Evolutionary conservation across 257 asterid genomes (phyloP), one percentile per base, ranked within the genome.

Genomic region (Nicotiana benthamiana): DNA sequence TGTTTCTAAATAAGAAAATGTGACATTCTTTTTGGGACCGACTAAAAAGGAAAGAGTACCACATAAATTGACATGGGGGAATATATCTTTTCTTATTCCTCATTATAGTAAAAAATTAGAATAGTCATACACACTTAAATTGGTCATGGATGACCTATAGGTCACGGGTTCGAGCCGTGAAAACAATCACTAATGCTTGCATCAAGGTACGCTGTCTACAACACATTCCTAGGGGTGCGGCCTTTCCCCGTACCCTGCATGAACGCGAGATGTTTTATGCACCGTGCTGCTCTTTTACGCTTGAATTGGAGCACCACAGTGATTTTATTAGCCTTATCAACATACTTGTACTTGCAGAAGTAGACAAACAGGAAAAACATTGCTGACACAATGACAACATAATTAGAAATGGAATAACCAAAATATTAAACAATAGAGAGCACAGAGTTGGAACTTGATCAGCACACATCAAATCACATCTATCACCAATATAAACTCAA

Each of bases 271-370:
- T 40, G 12, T 3, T 40, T 40, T 9, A 0, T 40, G 48, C 12
- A 40, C 11, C 12, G 12, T 10, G 12, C 48, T 40, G 48, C 12
- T 10, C 12, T 9, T 40, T 9, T 40, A 40, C 3, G 36, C 78
- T 22, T 72, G 77, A 68, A 46, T 22, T 22, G 59, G 20, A 48
- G 59, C 77, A 22, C 36, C 60, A 46, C 9, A 46, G 7, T 46
- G 40, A 46, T 51, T 51, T 51, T 51, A 51, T 51, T 72, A 72
- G 40, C 60, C 40, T 48, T 74, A 24, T 8, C 24, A 20, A 70
- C 13, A 70, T 70, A 40, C 57, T 43, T 72, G 61, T 74, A 74
- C 61, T 72, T 74, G 78, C 79, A 22, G 43, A 74, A 48, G 26
- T 16, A 64, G 46, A 46, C 51, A 70, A 8, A 74, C 27, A 74